Evolutionary conservation across 352 stramenopile species (phyloP).

Genomic region (Globisporangium alternatum): DNA sequence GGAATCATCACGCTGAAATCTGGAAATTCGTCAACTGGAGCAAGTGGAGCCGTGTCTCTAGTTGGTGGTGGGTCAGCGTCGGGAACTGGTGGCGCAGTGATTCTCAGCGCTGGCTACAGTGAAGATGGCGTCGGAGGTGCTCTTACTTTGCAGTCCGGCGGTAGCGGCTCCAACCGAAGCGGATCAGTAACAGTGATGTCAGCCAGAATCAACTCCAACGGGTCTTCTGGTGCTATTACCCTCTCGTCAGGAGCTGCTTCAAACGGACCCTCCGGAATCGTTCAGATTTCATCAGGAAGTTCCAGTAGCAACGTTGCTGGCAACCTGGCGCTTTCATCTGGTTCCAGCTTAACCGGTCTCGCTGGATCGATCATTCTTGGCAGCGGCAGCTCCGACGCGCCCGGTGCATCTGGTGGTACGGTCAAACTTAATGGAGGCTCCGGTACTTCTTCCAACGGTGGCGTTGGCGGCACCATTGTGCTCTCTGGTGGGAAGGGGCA

Average conservation of each 20-base stretch:
- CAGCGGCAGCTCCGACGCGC: slow-evolving; percentile 31
- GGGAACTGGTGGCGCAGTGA: slow-evolving; percentile 37
- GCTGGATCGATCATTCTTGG: slow-evolving; percentile 32
- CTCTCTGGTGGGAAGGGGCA: slow-evolving; percentile 37
- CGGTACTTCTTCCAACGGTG: slow-evolving; percentile 46
- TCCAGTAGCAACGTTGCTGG: slow-evolving; percentile 20
- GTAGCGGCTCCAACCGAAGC: slow-evolving; percentile 19
- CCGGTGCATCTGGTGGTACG: slow-evolving; percentile 27
- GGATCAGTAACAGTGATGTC: slow-evolving; percentile 27
- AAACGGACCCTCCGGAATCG: slow-evolving; percentile 22
- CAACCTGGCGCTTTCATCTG: slow-evolving; percentile 28
- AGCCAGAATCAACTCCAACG: slow-evolving; percentile 15
- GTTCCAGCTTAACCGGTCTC: slow-evolving; percentile 25
- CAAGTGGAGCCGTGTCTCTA: slow-evolving; percentile 47
- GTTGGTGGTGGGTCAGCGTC: slow-evolving; percentile 38
- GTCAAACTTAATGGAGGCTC: slow-evolving; percentile 39
- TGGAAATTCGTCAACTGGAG: slow-evolving; percentile 26
- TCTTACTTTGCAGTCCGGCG: slow-evolving; percentile 16
- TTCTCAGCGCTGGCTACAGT: slow-evolving; percentile 34
- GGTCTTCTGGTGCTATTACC: slow-evolving; percentile 26
- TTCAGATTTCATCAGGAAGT: slow-evolving; percentile 29
- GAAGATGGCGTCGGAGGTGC: slow-evolving; percentile 18
- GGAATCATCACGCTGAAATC: slow-evolving; percentile 26
- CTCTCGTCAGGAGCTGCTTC: slow-evolving; percentile 28
- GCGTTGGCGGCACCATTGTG: slow-evolving; percentile 36